These are phyloP conservation scores for Phialophora macrospora DNA, from an alignment of 2,329 filamentous ascomycete genomes.

Conservation along the genomic window DNA sequence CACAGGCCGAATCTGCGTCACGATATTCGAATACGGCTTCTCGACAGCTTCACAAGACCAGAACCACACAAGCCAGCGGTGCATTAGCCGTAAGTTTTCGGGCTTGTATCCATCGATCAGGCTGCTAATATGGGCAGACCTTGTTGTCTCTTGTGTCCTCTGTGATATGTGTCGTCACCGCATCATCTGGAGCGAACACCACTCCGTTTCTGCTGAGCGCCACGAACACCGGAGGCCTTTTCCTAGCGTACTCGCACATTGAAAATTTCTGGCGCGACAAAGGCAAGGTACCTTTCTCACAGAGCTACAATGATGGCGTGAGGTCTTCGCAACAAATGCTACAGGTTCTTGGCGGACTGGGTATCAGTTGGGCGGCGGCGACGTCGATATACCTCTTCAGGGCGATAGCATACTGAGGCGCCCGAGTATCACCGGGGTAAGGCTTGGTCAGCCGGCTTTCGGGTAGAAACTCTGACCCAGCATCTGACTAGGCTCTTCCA, in stretches of 20 bases:
- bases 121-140: slow-evolving; percentile 13
- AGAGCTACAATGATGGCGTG: slow-evolving; percentile 32
- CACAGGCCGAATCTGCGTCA: slow-evolving; percentile 31
- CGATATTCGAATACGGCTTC: slow-evolving; percentile 31
- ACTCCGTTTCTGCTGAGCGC: slow-evolving; percentile 28
- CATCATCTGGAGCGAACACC: slow-evolving; percentile 18
- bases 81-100: slow-evolving; percentile 31
- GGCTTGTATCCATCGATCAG: neutral
- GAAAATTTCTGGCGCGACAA: slow-evolving; percentile 31
- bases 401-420: slow-evolving; percentile 11
- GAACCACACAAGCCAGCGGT: slow-evolving; percentile 34
- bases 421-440: neutral
- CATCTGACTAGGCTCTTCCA: neutral
- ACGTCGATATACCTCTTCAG: slow-evolving; percentile 27
- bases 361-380: slow-evolving; percentile 22
- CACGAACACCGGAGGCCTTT: slow-evolving; percentile 22
- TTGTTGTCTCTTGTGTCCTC: slow-evolving; percentile 26
- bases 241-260: slow-evolving; percentile 29
- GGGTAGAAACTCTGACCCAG: slow-evolving; percentile 14
- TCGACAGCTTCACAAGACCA: slow-evolving; percentile 33
- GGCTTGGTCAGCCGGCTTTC: slow-evolving; percentile 17
- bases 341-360: slow-evolving; percentile 20
- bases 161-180: slow-evolving; percentile 22
- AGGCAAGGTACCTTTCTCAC: slow-evolving; percentile 29
- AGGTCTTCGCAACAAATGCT: slow-evolving; percentile 27